phyloP scores from a whole-genome alignment of 108 stramenopile species.

The Cyclotella baltica region DNA sequence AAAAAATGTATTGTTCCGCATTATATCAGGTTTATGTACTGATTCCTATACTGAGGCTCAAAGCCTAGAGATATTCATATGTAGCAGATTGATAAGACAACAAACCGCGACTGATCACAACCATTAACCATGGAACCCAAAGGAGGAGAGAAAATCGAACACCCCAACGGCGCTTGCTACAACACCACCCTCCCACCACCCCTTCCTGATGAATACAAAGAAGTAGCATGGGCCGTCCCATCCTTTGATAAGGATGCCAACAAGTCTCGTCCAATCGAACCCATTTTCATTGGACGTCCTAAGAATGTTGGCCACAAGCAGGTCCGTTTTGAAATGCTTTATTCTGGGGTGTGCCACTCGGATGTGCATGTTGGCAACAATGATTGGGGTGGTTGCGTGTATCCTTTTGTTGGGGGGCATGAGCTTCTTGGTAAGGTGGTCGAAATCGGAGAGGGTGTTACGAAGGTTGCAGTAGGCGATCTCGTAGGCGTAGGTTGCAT shows the following conservation, averaged over 20 bases:
- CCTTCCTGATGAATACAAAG: neutral
- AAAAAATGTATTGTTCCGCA: too few species aligned
- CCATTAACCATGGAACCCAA: neutral
- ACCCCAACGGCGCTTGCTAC: slow-evolving; percentile 1
- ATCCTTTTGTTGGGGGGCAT: slow-evolving; percentile 38
- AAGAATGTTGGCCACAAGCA: neutral
- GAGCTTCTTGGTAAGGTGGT: slow-evolving; percentile 54
- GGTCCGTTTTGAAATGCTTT: slow-evolving; percentile 48
- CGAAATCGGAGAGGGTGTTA: slow-evolving; percentile 60
- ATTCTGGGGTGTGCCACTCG: slow-evolving; percentile 62
- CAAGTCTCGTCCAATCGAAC: neutral
- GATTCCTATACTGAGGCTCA: too few species aligned
- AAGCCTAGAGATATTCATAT: too few species aligned
- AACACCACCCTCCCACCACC: slow-evolving; percentile 8
- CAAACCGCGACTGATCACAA: too few species aligned
- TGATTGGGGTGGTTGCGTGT: slow-evolving; percentile 44
- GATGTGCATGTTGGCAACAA: slow-evolving; percentile 57
- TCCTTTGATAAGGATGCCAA: neutral
- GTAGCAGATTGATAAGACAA: too few species aligned
- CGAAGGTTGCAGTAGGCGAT: slow-evolving; percentile 72
- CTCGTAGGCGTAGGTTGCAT: slow-evolving; percentile 73
- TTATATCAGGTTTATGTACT: too few species aligned
- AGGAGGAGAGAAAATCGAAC: slow-evolving; percentile 8
- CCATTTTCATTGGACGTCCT: neutral
- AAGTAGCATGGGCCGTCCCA: slow-evolving; percentile 9